Conservation (phyloP, 1,284 basidiomycete genomes). For the Apiotrichum siamense region DNA sequence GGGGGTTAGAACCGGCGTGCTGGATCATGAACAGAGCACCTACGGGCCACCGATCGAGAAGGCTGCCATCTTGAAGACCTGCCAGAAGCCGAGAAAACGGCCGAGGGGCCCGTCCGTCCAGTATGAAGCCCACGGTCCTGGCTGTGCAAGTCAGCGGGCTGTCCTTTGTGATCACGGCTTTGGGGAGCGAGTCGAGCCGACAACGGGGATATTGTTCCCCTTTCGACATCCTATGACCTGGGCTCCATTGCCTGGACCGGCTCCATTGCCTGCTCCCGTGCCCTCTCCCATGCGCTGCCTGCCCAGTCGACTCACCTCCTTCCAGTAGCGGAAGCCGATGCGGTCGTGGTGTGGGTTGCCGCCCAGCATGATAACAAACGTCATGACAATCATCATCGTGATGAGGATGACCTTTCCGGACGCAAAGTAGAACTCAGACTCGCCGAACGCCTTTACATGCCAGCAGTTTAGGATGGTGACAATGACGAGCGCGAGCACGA, state of each 20-base stretch:
- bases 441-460: constrained; percentile 17
- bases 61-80: constrained; percentile 26
- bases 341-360: constrained; percentile 28
- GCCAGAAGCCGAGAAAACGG: constrained; percentile 28
- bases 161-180: no score
- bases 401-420: constrained; percentile 24
- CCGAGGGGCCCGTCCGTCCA: constrained; percentile 9
- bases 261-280: no score
- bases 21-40: no score
- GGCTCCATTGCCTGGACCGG: no score
- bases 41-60: constrained; percentile 34
- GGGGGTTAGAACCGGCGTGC: no score
- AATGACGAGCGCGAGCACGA: constrained; percentile 16
- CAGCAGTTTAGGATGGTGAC: constrained; percentile 17
- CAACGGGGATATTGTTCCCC: no score
- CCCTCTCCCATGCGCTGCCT: no score
- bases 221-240: no score
- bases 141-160: no score
- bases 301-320: constrained; percentile 23
- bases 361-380: constrained; percentile 29
- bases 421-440: constrained; percentile 21
- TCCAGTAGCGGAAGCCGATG: constrained; percentile 31
- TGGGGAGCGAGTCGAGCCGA: no score
- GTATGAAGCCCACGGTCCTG: constrained; percentile 21
- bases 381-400: constrained; percentile 23